Evolutionary conservation across 2,329 filamentous ascomycete species (phyloP).

Genomic region (Epichloe hybrida): DNA sequence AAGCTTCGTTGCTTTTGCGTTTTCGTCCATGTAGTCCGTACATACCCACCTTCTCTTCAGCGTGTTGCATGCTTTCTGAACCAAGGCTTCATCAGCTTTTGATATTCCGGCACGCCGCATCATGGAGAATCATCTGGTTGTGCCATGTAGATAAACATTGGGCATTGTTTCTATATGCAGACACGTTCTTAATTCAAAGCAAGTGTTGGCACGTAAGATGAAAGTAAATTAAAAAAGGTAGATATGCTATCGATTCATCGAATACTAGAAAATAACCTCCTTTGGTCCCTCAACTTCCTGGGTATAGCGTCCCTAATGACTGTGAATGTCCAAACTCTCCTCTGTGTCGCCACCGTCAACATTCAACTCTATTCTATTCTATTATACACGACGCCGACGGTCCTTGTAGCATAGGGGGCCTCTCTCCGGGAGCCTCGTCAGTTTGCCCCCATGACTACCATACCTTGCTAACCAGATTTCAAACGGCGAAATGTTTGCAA

Average conservation of each 20-base stretch:
- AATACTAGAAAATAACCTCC: background rate
- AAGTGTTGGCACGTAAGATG: too few species aligned
- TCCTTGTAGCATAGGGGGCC: background rate
- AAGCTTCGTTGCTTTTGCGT: background rate
- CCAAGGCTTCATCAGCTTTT: background rate
- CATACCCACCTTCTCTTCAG: too few species aligned
- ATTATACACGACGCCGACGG: background rate
- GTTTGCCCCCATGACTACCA: too few species aligned
- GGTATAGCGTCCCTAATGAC: background rate
- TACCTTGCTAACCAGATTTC: too few species aligned
- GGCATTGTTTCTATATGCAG: too few species aligned
- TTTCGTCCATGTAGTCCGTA: too few species aligned
- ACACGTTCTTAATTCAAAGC: too few species aligned
- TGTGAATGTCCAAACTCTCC: background rate
- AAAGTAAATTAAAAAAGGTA: background rate
- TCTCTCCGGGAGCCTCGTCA: too few species aligned
- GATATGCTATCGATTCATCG: too few species aligned
- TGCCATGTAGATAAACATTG: too few species aligned
- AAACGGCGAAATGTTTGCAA: too few species aligned
- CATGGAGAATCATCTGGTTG: background rate
- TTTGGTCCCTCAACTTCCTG: background rate
- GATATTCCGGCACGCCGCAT: background rate
- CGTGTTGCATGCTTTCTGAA: too few species aligned
- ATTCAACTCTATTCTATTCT: background rate
- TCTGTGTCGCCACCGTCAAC: background rate